Percentiles rank a stretch among this genome's conserved stretches.
phyloP scores from a whole-genome alignment of 2,329 filamentous ascomycete species.

The Thelonectria blattea region DNA sequence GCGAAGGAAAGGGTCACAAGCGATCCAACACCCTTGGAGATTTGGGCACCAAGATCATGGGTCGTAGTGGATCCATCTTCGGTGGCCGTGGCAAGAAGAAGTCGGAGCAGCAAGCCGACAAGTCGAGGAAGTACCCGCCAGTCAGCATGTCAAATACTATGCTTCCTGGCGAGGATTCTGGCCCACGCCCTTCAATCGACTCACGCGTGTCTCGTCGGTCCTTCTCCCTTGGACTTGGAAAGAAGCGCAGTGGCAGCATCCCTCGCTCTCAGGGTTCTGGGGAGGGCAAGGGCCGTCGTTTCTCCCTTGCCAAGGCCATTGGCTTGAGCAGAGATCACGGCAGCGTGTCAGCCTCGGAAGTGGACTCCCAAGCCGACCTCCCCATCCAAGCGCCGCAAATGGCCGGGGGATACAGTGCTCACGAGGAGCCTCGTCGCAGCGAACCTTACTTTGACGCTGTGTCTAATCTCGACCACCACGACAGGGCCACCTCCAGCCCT shows the following conservation, averaged over 20 bases:
- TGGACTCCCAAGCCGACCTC: constrained; percentile 59
- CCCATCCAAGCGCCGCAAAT: constrained; percentile 55
- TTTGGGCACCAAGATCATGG: constrained; percentile 84
- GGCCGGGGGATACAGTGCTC: constrained; percentile 43
- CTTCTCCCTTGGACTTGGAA: constrained; percentile 71
- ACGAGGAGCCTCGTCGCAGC: constrained; percentile 45
- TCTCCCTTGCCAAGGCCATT: constrained; percentile 73
- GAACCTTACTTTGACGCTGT: constrained; percentile 49
- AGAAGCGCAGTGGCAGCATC: constrained; percentile 74
- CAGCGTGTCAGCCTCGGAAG: constrained; percentile 52
- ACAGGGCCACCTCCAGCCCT: constrained; percentile 43
- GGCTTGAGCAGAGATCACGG: constrained; percentile 63
- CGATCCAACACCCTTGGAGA: constrained; percentile 79
- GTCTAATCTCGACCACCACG: constrained; percentile 47
- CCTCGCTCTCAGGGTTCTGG: constrained; percentile 60
- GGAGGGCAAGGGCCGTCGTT: constrained; percentile 67
- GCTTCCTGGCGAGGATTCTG: constrained; percentile 60
- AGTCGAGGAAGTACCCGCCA: constrained; percentile 79
- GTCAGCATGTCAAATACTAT: constrained; percentile 85
- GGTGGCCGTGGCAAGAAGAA: constrained; percentile 65
- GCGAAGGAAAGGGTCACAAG: constrained; percentile 64
- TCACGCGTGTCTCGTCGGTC: constrained; percentile 71
- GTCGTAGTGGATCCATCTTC: constrained; percentile 82
- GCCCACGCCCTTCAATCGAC: constrained; percentile 69
- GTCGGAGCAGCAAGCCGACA: constrained; percentile 59